Conservation (phyloP, 169 alveolate genomes). For the Plasmodium gonderi region DNA sequence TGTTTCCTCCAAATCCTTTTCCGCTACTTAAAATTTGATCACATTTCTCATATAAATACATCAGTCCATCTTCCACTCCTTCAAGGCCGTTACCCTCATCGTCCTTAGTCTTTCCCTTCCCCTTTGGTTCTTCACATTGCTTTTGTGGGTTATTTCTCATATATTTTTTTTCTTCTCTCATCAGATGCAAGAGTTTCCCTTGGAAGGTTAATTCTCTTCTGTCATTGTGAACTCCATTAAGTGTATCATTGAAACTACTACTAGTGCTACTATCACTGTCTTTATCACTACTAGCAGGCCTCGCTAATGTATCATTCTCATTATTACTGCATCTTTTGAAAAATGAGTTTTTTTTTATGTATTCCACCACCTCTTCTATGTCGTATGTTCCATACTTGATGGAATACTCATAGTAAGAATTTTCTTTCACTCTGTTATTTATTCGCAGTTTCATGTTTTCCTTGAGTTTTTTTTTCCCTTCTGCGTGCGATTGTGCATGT, state of each 20-base stretch:
- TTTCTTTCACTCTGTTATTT: conserved; percentile 33
- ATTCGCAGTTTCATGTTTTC: conserved; percentile 28
- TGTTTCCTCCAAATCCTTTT: not conserved
- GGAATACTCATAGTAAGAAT: conserved; percentile 46
- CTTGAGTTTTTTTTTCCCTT: not conserved
- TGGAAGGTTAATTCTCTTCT: not conserved
- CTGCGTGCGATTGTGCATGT: not conserved
- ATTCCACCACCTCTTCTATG: conserved; percentile 28
- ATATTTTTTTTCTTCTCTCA: not conserved
- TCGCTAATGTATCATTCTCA: not conserved
- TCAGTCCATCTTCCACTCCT: conserved; percentile 41
- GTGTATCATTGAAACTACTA: not conserved
- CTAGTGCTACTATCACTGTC: not conserved
- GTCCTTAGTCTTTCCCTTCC: not conserved
- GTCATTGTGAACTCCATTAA: not conserved
- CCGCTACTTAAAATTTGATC: conserved; percentile 14
- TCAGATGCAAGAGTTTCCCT: conserved; percentile 1
- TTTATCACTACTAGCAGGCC: not conserved
- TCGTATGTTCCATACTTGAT: conserved; percentile 7
- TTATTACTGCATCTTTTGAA: not conserved
- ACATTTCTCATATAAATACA: conserved; percentile 31
- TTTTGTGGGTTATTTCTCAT: not conserved
- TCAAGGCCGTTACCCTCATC: not conserved
- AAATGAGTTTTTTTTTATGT: conserved; percentile 16
- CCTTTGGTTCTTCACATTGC: not conserved